Evolutionary conservation across 805 yeast genomes (phyloP).

Genomic region (Ogataea philodendri): DNA sequence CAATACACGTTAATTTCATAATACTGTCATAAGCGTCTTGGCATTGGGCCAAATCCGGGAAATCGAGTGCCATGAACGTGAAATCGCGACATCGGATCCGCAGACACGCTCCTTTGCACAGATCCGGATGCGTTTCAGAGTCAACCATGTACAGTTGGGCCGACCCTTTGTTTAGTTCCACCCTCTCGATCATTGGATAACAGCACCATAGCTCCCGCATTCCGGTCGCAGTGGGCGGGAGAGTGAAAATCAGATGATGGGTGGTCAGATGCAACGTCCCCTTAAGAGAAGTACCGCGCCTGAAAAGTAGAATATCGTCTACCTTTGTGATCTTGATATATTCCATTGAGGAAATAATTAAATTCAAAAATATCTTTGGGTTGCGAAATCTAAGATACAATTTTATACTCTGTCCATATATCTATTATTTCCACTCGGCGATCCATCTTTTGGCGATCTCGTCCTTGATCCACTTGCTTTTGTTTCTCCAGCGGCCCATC

Average conservation of each 20-base stretch:
- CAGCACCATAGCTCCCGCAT: slow-evolving; percentile 83
- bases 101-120: slow-evolving; percentile 47
- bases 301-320: slow-evolving; percentile 45
- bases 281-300: slow-evolving; percentile 51
- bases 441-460: slow-evolving; percentile 58
- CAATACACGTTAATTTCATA: slow-evolving; percentile 58
- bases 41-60: slow-evolving; percentile 56
- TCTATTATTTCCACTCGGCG: slow-evolving; percentile 9
- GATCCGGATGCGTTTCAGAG: slow-evolving; percentile 16
- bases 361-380: no score
- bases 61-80: slow-evolving; percentile 75
- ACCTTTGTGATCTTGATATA: slow-evolving; percentile 53
- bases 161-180: slow-evolving; percentile 57
- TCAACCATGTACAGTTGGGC: slow-evolving; percentile 32
- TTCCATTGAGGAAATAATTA: slow-evolving; percentile 42
- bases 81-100: slow-evolving; percentile 82
- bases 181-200: slow-evolving; percentile 74
- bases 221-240: slow-evolving; percentile 25
- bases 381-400: not conserved
- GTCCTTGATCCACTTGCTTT: slow-evolving; percentile 49
- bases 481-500: slow-evolving; percentile 57
- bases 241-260: slow-evolving; percentile 69
- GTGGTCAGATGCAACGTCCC: slow-evolving; percentile 72
- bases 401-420: not conserved
- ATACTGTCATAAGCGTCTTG: slow-evolving; percentile 72